phyloP scores from a whole-genome alignment of 2,329 filamentous ascomycete species.

The Diplodia sapinea region DNA sequence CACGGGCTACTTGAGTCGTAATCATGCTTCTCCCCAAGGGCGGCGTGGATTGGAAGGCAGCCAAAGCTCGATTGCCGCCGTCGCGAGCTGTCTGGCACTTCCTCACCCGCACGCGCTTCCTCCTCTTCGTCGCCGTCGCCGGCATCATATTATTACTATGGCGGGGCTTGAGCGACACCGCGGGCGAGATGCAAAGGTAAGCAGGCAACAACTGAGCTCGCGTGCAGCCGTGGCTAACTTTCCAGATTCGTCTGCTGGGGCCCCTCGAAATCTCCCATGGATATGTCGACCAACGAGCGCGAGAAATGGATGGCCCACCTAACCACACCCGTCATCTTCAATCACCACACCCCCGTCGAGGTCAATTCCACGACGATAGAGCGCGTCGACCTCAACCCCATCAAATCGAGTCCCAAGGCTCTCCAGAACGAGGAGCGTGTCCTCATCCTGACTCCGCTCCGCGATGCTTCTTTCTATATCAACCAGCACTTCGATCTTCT shows the following conservation, averaged over 20 bases:
- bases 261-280: conserved; percentile 91
- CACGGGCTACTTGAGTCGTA: conserved; percentile 18
- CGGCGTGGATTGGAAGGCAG: conserved; percentile 90
- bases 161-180: conserved; percentile 80
- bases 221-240: neutral
- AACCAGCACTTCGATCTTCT: conserved; percentile 93
- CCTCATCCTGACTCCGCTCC: conserved; percentile 89
- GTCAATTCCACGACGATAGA: conserved; percentile 82
- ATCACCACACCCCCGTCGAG: conserved; percentile 86
- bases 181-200: conserved; percentile 90
- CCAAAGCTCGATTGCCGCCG: conserved; percentile 78
- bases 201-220: conserved; percentile 36
- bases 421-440: conserved; percentile 82
- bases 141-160: conserved; percentile 81
- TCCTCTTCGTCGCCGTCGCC: conserved; percentile 73
- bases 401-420: conserved; percentile 81
- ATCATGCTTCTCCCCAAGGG: conserved; percentile 89
- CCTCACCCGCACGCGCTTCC: conserved; percentile 76
- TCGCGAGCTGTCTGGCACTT: conserved; percentile 68
- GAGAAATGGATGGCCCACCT: conserved; percentile 86
- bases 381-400: conserved; percentile 81
- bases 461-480: conserved; percentile 83
- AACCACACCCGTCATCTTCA: conserved; percentile 93
- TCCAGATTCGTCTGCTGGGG: conserved; percentile 96
- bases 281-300: conserved; percentile 91